Percentiles rank a stretch among this genome's conserved stretches.
Conservation (phyloP, 2,329 filamentous ascomycete species). For the Basipetospora chlamydospora region DNA sequence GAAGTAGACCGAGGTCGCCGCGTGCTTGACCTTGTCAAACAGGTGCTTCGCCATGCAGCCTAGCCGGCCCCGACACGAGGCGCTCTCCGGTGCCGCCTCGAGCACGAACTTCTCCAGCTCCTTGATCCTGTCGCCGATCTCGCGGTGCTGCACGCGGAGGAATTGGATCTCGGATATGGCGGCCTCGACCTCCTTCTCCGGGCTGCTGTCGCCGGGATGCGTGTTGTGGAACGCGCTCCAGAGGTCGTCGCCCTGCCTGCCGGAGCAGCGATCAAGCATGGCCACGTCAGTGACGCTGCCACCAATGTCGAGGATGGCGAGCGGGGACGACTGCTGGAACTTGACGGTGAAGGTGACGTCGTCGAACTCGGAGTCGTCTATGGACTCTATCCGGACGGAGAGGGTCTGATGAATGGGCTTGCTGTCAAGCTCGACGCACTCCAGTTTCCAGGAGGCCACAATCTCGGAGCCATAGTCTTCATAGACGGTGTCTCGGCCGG, state of each 20-base stretch:
- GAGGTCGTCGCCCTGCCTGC: conserved; percentile 4
- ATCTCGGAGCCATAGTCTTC: conserved; percentile 23
- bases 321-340: conserved; percentile 30
- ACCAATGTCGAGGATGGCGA: conserved; percentile 26
- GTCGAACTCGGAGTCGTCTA: conserved; percentile 18
- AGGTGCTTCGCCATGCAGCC: conserved; percentile 3
- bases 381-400: conserved; percentile 14
- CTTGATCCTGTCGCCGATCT: conserved; percentile 4
- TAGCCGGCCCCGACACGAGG: conserved; percentile 5
- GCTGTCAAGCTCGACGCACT: conserved; percentile 26
- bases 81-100: conserved; percentile 24
- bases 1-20: conserved; percentile 1
- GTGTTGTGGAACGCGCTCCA: conserved; percentile 4
- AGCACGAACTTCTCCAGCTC: conserved; percentile 27
- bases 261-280: conserved; percentile 9
- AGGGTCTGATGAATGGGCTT: conserved; percentile 28
- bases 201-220: conserved; percentile 10
- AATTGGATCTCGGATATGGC: conserved; percentile 29
- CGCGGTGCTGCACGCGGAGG: conserved; percentile 23
- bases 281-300: conserved; percentile 20
- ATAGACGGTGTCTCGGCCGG: conserved; percentile 26
- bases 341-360: conserved; percentile 25
- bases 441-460: conserved; percentile 30
- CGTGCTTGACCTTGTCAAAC: conserved; percentile 1
- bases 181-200: conserved; percentile 20